A percentile compares a stretch with the other conserved stretches of the same genome.
Evolutionary conservation across 1,284 basidiomycete genomes (phyloP).

Genomic region (Gymnopus androsaceus): DNA sequence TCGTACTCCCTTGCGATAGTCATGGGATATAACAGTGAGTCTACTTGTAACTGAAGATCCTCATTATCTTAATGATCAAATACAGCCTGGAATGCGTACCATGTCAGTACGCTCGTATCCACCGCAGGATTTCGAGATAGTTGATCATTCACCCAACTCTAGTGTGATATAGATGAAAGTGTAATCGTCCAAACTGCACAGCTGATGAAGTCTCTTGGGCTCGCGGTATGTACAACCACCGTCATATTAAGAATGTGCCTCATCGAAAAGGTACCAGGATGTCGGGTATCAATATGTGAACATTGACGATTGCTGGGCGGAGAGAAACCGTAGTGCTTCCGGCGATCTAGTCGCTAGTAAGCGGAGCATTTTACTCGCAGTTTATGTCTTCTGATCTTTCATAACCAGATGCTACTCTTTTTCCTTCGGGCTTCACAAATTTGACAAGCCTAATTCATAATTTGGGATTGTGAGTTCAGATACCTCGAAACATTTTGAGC

Average conservation of each 20-base stretch:
- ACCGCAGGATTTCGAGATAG: neutral
- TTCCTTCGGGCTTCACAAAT: slow-evolving; percentile 52
- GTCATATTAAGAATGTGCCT: neutral
- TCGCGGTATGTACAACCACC: slow-evolving; percentile 33
- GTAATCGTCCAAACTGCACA: slow-evolving; percentile 49
- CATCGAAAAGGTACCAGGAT: slow-evolving; percentile 35
- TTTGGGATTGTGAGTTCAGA: slow-evolving; percentile 49
- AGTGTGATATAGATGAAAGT: slow-evolving; percentile 59
- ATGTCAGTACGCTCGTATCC: slow-evolving; percentile 34
- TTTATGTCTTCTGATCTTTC: neutral
- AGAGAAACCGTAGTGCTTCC: slow-evolving; percentile 44
- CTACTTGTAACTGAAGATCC: slow-evolving; percentile 1
- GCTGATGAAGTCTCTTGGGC: slow-evolving; percentile 49
- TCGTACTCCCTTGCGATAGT: slow-evolving; percentile 27
- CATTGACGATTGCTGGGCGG: slow-evolving; percentile 61
- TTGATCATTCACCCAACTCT: slow-evolving; percentile 6
- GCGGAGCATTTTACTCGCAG: slow-evolving; percentile 15
- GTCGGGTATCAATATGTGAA: slow-evolving; percentile 56
- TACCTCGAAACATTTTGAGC: neutral
- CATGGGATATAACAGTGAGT: slow-evolving; percentile 53
- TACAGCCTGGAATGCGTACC: slow-evolving; percentile 62
- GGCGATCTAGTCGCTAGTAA: slow-evolving; percentile 50
- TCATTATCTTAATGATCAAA: neutral
- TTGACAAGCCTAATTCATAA: slow-evolving; percentile 52
- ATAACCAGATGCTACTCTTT: slow-evolving; percentile 41